Percentiles rank a stretch among this genome's conserved stretches.
Evolutionary conservation across 2,329 filamentous ascomycete species (phyloP).

Genomic region (Fusarium keratoplasticum): DNA sequence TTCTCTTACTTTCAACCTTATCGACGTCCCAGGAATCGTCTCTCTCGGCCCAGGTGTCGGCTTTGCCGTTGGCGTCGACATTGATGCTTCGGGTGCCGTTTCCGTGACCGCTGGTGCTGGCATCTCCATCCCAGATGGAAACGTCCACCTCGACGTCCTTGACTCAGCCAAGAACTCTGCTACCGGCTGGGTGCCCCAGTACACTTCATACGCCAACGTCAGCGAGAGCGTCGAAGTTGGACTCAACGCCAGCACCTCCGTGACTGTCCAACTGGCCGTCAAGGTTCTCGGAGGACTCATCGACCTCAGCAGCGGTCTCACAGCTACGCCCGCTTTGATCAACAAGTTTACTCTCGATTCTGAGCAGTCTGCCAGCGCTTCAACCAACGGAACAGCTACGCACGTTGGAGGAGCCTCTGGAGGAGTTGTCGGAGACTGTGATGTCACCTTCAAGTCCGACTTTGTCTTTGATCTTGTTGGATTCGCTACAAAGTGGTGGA

Average conservation of each 20-base stretch:
- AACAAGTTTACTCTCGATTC: slow-evolving; percentile 50
- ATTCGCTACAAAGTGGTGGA: slow-evolving; percentile 45
- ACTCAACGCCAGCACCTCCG: slow-evolving; percentile 42
- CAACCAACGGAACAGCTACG: not conserved
- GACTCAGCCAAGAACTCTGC: slow-evolving; percentile 43
- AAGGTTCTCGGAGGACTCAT: slow-evolving; percentile 49
- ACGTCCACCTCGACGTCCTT: slow-evolving; percentile 54
- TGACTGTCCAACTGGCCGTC: slow-evolving; percentile 54
- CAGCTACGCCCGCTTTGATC: slow-evolving; percentile 50
- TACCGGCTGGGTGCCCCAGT: slow-evolving; percentile 52
- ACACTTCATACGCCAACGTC: slow-evolving; percentile 50
- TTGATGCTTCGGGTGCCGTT: slow-evolving; percentile 50
- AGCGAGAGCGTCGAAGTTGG: slow-evolving; percentile 34
- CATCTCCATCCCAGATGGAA: slow-evolving; percentile 50
- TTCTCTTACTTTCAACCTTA: slow-evolving; percentile 50
- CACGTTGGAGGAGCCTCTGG: slow-evolving; percentile 11
- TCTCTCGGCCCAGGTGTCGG: slow-evolving; percentile 51
- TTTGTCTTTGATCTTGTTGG: slow-evolving; percentile 44
- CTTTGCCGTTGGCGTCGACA: slow-evolving; percentile 52
- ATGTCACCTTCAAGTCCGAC: slow-evolving; percentile 40
- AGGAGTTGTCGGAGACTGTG: slow-evolving; percentile 32
- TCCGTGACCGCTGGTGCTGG: slow-evolving; percentile 47
- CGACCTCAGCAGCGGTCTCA: slow-evolving; percentile 53
- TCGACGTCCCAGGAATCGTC: slow-evolving; percentile 56
- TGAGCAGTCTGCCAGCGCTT: slow-evolving; percentile 38